Evolutionary conservation across 1,139 yeast genomes (phyloP), one percentile per base, ranked within the genome.

Genomic region (Candida sp.): DNA sequence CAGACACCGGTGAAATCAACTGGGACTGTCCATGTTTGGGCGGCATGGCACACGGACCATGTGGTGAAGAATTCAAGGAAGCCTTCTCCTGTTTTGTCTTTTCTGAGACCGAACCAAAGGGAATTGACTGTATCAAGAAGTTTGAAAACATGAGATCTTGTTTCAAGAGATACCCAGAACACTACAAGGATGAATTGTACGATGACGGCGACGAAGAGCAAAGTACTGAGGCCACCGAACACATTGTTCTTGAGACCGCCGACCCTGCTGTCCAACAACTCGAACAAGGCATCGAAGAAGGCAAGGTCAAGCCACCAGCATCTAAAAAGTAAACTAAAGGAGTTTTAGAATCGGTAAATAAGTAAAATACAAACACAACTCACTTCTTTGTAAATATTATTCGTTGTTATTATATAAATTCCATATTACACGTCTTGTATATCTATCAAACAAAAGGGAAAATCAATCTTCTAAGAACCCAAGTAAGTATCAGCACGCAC

Each of bases 1-100:
- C 98, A 45, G 97, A 90, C 63, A 94, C 99, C 5, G 99, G 99
- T 38, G 99, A 94, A 70, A 96, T 96, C 72, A 94, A 96, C 84
- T 96, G 99, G 99, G 99, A 96, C 67, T 96, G 99, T 70, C 98
- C 99, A n/a, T 96, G 99, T 73, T 79, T 96, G 54, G 99, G 99
- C 40, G 99, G 99, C 47, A 94, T 94, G 98, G 98, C 99, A 41
- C 81, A 92, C 58, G 99, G 99, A 0, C 98, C 99, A 53, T 93
- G 99, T 73, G 99, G 99, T 51, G 97, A 90, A 67, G 98, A 94
- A 73, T 94, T 93, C 79, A 93, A 94, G 77, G 94, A 84, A 52
- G 98, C 99, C 0, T 96, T 96, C 68, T 82, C 97, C 7, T 96
- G 99, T 71, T 96, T 96, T 66, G 94, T 96, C 38, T 93, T 89